These are phyloP conservation scores for Aspergillus nidulans DNA, from an alignment of 495 filamentous ascomycete species.

Conservation along the genomic window DNA sequence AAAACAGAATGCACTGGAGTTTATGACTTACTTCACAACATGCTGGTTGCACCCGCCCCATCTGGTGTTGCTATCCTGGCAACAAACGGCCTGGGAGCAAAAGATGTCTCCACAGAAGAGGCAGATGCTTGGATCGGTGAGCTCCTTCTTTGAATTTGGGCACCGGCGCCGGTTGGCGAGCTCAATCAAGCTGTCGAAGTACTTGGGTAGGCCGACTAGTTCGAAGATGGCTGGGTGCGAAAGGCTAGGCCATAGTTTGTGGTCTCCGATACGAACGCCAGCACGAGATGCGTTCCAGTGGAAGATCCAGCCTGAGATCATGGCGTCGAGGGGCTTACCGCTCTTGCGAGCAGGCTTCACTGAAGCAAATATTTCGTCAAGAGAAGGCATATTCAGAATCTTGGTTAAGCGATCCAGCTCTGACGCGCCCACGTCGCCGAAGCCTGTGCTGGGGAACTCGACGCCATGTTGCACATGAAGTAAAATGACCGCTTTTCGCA, in stretches of 20 bases:
- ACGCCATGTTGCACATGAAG: slow-evolving; percentile 85
- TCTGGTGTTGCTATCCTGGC: slow-evolving; percentile 61
- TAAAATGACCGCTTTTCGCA: slow-evolving; percentile 79
- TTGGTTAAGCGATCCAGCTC: slow-evolving; percentile 81
- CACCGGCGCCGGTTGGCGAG: slow-evolving; percentile 82
- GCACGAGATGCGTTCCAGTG: slow-evolving; percentile 54
- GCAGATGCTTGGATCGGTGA: slow-evolving; percentile 85
- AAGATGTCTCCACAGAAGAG: slow-evolving; percentile 95
- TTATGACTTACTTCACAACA: slow-evolving; percentile 77
- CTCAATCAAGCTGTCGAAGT: slow-evolving; percentile 88
- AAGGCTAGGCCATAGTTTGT: slow-evolving; percentile 46
- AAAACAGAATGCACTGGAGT: slow-evolving; percentile 31
- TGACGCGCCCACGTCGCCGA: slow-evolving; percentile 58
- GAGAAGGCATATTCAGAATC: slow-evolving; percentile 65
- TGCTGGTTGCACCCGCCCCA: slow-evolving; percentile 89
- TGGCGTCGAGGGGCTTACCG: slow-evolving; percentile 36
- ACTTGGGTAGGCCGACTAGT: slow-evolving; percentile 84
- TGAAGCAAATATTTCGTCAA: slow-evolving; percentile 70
- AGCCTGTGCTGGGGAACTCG: slow-evolving; percentile 73
- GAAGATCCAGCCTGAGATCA: slow-evolving; percentile 77
- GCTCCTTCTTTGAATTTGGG: slow-evolving; percentile 82
- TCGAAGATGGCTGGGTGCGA: slow-evolving; percentile 91
- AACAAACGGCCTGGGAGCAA: slow-evolving; percentile 91
- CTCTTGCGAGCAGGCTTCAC: slow-evolving; percentile 31
- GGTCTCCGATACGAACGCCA: slow-evolving; percentile 37